phyloP scores from a whole-genome alignment of 2,329 filamentous ascomycete species.

The Corinectria fuckeliana region DNA sequence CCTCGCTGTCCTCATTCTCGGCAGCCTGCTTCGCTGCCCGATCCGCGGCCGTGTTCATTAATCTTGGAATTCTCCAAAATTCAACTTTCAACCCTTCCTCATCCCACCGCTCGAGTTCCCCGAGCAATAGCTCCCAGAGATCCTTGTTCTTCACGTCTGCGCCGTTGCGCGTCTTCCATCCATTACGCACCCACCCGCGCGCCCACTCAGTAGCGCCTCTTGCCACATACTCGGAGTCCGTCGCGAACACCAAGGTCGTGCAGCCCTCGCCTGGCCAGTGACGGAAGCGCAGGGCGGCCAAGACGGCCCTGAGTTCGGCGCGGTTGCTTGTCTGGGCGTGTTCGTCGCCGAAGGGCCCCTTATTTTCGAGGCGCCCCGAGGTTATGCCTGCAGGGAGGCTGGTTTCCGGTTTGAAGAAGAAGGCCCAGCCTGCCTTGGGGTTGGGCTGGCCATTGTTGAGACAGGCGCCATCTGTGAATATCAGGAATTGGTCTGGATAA shows the following conservation, averaged over 20 bases:
- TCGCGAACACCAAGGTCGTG: slow-evolving; percentile 49
- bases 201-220: slow-evolving; percentile 19
- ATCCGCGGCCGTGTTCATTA: slow-evolving; percentile 52
- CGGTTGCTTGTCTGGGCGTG: slow-evolving; percentile 54
- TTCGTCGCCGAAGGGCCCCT: slow-evolving; percentile 49
- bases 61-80: slow-evolving; percentile 56
- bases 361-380: slow-evolving; percentile 48
- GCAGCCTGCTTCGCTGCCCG: slow-evolving; percentile 46
- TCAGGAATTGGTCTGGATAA: slow-evolving; percentile 38
- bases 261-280: slow-evolving; percentile 38
- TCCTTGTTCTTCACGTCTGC: slow-evolving; percentile 56
- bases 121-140: slow-evolving; percentile 57
- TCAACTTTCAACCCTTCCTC: slow-evolving; percentile 43
- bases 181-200: slow-evolving; percentile 39
- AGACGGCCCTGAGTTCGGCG: slow-evolving; percentile 22
- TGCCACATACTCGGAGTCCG: slow-evolving; percentile 20
- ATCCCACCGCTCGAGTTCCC: slow-evolving; percentile 43
- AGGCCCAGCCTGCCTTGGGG: slow-evolving; percentile 49
- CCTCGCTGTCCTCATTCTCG: neutral
- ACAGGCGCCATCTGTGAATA: slow-evolving; percentile 55
- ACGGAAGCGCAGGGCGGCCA: slow-evolving; percentile 10
- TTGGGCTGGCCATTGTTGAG: slow-evolving; percentile 48
- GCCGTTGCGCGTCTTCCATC: slow-evolving; percentile 49
- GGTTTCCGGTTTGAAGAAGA: slow-evolving; percentile 35
- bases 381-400: neutral